A percentile compares a stretch with the other conserved stretches of the same genome.
Conservation (phyloP, 2,329 filamentous ascomycete genomes). For the Clonostachys rosea region DNA sequence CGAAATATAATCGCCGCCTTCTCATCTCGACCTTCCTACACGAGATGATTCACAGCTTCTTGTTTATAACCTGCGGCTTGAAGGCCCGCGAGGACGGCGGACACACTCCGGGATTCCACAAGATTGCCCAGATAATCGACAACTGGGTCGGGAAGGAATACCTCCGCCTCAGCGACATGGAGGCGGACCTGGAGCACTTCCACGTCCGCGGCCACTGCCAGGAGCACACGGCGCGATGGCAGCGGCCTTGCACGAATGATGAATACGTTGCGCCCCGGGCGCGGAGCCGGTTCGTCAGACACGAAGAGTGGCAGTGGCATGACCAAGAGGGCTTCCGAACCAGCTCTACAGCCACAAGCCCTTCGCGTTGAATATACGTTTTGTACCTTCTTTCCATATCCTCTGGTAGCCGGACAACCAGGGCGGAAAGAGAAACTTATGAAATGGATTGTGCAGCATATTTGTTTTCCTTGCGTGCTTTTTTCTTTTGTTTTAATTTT, state of each 20-base stretch:
- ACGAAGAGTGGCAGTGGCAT: conserved; percentile 23
- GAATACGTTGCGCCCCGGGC: conserved; percentile 2
- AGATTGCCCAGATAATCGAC: conserved; percentile 56
- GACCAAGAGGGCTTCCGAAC: conserved; percentile 23
- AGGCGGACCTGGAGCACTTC: conserved; percentile 47
- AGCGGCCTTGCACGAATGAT: conserved; percentile 2
- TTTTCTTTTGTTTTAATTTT: no score
- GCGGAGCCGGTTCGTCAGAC: not conserved
- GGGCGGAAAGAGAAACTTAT: no score
- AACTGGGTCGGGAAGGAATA: conserved; percentile 53
- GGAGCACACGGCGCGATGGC: not conserved
- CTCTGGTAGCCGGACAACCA: conserved; percentile 6
- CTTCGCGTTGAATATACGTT: not conserved
- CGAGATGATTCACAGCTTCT: conserved; percentile 63
- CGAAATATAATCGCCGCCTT: conserved; percentile 52
- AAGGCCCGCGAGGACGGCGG: conserved; percentile 50
- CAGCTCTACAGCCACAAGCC: conserved; percentile 5
- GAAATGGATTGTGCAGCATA: no score
- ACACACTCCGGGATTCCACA: conserved; percentile 55
- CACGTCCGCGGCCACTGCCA: conserved; percentile 3
- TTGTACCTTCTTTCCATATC: conserved; percentile 5
- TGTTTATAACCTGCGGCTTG: conserved; percentile 59
- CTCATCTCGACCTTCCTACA: conserved; percentile 63
- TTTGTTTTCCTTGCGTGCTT: no score
- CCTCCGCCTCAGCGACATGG: conserved; percentile 53